Conservation (phyloP, 1,139 yeast species). For the Yamadazyma sp. region DNA sequence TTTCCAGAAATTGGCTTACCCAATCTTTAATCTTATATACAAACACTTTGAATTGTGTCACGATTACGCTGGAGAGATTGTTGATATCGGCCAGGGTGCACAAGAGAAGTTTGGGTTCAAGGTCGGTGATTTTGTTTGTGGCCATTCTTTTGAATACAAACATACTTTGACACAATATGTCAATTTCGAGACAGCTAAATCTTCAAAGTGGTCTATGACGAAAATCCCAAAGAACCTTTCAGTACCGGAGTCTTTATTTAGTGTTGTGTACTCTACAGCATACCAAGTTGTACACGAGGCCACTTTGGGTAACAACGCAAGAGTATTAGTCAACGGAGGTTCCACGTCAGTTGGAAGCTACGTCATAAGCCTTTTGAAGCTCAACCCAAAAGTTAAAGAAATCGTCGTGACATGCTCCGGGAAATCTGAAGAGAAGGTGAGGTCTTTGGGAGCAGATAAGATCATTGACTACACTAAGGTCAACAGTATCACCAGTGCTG, state of each 20-base stretch:
- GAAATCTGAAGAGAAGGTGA: slow-evolving; percentile 38
- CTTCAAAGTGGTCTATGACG: slow-evolving; percentile 30
- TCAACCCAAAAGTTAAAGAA: slow-evolving; percentile 39
- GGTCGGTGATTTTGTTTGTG: slow-evolving; percentile 51
- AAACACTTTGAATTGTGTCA: slow-evolving; percentile 46
- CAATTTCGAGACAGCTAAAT: slow-evolving; percentile 39
- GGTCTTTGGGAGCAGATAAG: slow-evolving; percentile 51
- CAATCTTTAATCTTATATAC: too few species aligned
- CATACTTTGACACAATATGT: slow-evolving; percentile 30
- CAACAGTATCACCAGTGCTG: slow-evolving; percentile 21
- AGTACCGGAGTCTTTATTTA: slow-evolving; percentile 56
- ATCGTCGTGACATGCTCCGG: slow-evolving; percentile 44
- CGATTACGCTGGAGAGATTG: slow-evolving; percentile 67
- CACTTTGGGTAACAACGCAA: slow-evolving; percentile 9
- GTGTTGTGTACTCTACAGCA: slow-evolving; percentile 61
- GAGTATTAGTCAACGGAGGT: slow-evolving; percentile 68
- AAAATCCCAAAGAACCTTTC: slow-evolving; percentile 49
- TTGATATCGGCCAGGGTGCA: slow-evolving; percentile 53
- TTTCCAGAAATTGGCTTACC: slow-evolving; percentile 36
- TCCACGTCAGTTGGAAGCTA: slow-evolving; percentile 71
- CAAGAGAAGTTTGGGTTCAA: slow-evolving; percentile 30
- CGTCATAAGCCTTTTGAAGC: slow-evolving; percentile 57
- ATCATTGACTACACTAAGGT: slow-evolving; percentile 49
- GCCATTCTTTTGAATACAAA: slow-evolving; percentile 32
- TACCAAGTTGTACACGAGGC: slow-evolving; percentile 33